phyloP scores from a whole-genome alignment of 768 basidiomycete genomes.

The Panaeolus papilionaceus region DNA sequence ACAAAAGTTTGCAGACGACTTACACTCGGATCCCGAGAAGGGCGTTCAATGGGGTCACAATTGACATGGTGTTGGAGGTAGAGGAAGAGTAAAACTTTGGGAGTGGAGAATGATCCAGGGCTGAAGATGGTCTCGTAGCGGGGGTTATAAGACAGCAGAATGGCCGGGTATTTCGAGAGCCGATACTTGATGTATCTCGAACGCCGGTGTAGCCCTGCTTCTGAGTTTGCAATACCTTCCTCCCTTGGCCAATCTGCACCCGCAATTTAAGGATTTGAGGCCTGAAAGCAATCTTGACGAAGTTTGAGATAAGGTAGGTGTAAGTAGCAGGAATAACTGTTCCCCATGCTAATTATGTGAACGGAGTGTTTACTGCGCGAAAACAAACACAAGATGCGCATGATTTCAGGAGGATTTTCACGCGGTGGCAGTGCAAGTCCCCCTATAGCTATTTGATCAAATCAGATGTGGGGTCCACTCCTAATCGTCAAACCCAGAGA shows the following conservation, averaged over 20 bases:
- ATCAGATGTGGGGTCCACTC: too few relatives aligned
- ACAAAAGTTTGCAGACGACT: slow-evolving; percentile 30
- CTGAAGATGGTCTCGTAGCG: background rate
- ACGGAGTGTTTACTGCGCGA: background rate
- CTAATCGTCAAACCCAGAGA: too few relatives aligned
- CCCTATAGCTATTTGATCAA: background rate
- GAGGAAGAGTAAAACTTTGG: background rate
- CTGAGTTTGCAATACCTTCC: background rate
- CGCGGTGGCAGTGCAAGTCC: slow-evolving; percentile 2
- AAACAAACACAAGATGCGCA: background rate
- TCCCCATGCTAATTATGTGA: background rate
- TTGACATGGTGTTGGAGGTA: slow-evolving; percentile 34
- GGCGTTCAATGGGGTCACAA: slow-evolving; percentile 66
- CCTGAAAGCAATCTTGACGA: background rate
- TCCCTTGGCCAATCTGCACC: background rate
- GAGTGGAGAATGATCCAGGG: background rate
- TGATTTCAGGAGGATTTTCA: background rate
- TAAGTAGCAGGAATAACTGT: background rate
- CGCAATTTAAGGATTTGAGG: background rate
- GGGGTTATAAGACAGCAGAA: slow-evolving; percentile 1
- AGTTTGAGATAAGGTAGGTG: background rate
- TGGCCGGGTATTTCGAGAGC: slow-evolving; percentile 11
- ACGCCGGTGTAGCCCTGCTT: background rate
- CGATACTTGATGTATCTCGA: background rate
- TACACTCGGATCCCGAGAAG: slow-evolving; percentile 72